phyloP scores from a whole-genome alignment of 2,329 filamentous ascomycete species.

The Ophiostoma triangulosporum region DNA sequence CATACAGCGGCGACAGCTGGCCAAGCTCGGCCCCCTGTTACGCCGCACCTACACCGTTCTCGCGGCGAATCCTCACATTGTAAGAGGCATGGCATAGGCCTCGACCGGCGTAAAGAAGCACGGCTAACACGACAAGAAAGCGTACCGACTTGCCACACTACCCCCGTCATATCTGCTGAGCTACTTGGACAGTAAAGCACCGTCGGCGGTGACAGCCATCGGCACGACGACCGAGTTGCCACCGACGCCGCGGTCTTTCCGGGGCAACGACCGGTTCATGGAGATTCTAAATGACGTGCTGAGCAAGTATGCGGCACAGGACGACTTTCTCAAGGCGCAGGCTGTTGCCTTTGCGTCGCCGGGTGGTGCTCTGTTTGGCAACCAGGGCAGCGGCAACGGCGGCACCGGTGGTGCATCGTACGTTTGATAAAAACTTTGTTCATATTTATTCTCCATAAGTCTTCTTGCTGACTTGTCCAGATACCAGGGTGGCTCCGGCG shows the following conservation, averaged over 20 bases:
- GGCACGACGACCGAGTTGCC: constrained; percentile 45
- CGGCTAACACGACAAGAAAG: constrained; percentile 32
- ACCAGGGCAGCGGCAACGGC: constrained; percentile 37
- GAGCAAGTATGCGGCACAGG: constrained; percentile 19
- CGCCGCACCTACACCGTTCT: constrained; percentile 31
- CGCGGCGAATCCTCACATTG: constrained; percentile 39
- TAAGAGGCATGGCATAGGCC: constrained; percentile 16
- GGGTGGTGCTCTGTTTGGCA: constrained; percentile 38
- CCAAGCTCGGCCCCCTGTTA: constrained; percentile 10
- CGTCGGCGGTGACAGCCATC: constrained; percentile 39
- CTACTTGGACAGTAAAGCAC: constrained; percentile 44
- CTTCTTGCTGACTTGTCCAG: neutral
- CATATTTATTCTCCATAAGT: neutral
- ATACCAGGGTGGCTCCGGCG: constrained; percentile 46
- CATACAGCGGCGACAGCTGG: constrained; percentile 15
- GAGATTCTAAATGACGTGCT: constrained; percentile 20
- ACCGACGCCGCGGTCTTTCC: constrained; percentile 46
- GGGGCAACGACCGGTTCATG: constrained; percentile 46
- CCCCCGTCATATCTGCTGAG: constrained; percentile 40
- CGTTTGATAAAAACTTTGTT: neutral
- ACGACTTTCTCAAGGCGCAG: constrained; percentile 25
- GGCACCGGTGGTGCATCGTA: constrained; percentile 23
- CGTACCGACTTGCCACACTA: constrained; percentile 35
- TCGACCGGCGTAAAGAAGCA: neutral
- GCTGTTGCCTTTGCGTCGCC: constrained; percentile 47